Percentiles rank a stretch among this genome's conserved stretches.
phyloP scores from a whole-genome alignment of 805 yeast genomes.

The Candida piceae region DNA sequence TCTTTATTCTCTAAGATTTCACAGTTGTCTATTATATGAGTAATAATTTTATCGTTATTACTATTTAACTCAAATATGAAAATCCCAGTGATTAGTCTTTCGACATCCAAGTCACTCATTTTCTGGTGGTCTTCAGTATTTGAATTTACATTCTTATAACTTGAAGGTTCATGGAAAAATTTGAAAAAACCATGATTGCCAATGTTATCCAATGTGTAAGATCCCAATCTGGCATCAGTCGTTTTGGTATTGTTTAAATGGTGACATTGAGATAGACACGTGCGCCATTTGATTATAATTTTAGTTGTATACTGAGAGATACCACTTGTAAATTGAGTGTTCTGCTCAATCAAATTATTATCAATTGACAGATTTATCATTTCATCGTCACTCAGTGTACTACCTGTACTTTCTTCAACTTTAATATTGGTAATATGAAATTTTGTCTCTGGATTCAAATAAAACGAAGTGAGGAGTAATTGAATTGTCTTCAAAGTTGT shows the following conservation, averaged over 20 bases:
- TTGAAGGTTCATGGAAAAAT: slow-evolving; percentile 4
- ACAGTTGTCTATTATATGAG: slow-evolving; percentile 64
- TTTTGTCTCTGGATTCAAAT: slow-evolving; percentile 47
- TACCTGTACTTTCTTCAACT: slow-evolving; percentile 26
- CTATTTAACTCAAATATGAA: slow-evolving; percentile 62
- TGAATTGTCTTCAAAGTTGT: slow-evolving; percentile 55
- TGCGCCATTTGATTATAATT: slow-evolving; percentile 51
- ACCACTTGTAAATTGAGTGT: slow-evolving; percentile 7
- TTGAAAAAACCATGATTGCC: neutral
- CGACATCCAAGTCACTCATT: slow-evolving; percentile 11
- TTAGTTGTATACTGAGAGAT: slow-evolving; percentile 41
- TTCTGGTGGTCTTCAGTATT: neutral
- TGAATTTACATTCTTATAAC: slow-evolving; percentile 5
- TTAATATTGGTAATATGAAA: slow-evolving; percentile 46
- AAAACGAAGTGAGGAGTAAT: slow-evolving; percentile 47
- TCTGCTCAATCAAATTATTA: slow-evolving; percentile 14
- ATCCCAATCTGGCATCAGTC: slow-evolving; percentile 24
- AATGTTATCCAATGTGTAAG: slow-evolving; percentile 17
- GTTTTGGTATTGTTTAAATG: slow-evolving; percentile 34
- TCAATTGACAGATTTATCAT: slow-evolving; percentile 24
- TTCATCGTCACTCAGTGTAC: slow-evolving; percentile 21
- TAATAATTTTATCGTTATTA: slow-evolving; percentile 48
- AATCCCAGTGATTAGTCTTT: slow-evolving; percentile 45
- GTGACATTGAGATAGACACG: slow-evolving; percentile 47
- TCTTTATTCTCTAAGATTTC: slow-evolving; percentile 48